Base-by-base conservation (phyloP, 2,329 filamentous ascomycete genomes). In the Arthroderma uncinatum region DNA sequence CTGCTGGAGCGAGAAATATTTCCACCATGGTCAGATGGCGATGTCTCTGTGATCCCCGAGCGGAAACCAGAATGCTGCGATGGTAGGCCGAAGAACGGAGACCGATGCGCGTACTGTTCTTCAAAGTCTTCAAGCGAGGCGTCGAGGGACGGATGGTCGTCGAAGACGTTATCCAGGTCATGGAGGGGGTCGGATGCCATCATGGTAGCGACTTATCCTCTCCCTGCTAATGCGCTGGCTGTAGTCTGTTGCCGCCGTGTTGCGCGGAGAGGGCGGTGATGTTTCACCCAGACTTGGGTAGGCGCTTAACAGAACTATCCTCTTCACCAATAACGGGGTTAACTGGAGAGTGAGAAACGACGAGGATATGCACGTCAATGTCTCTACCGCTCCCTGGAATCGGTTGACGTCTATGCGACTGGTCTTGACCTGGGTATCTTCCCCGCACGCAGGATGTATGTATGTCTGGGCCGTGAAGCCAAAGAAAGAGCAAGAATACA, bases 1-100 rank as follows among this genome's bases (percentile, higher is more conserved):
- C 78, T 77, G 21, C 58, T 60, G 23, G 54, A 14, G 5, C 74
- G 72, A 55, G 75, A 75, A 59, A 79, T 75, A 14, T 56, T 34
- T 6, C 61, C 65, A 58, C 76, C 75, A 52, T 75, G 73, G 14
- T 69, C 59, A 58, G 75, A 71, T 60, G 67, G 70, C 53, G 70
- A 71, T n/a, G 47, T 19, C 28, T 79, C 77, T 52, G 79, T 74
- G 36, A 75, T 72, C 54, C 74, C 73, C 14, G 76, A 83, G 63
- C 80, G 78, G 73, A 85, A 85, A 65, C 79, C 82, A 39, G 82
- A 85, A 68, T 84, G 81, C 62, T 82, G 79, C 53, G 79, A 82
- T 14, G 79, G 79, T 57, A 79, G 63, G 21, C 76, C 76, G 59
- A 81, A 79, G 55, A 78, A 68, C 16, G 79, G 80, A 14, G 57